Evolutionary conservation across 176 grass and related monocot species (phyloP).

Genomic region (Eragrostis nindensis): DNA sequence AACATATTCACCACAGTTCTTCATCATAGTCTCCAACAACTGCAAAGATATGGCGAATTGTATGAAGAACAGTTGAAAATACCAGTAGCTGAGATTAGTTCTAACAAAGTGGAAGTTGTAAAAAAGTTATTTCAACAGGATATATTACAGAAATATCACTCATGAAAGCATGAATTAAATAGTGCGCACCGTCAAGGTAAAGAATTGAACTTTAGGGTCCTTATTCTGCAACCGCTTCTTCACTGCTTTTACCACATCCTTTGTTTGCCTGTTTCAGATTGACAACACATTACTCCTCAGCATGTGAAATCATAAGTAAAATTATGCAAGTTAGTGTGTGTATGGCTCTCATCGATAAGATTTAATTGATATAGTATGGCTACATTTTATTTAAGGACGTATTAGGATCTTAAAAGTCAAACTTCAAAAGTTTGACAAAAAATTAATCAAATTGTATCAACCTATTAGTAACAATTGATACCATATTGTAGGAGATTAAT

Average conservation of each 20-base stretch:
- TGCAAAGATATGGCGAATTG: constrained; percentile 26
- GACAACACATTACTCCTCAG: constrained; percentile 12
- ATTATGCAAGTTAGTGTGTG: not conserved
- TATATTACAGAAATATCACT: constrained; percentile 9
- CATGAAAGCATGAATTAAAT: constrained; percentile 2
- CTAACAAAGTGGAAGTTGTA: not conserved
- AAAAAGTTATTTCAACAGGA: constrained; percentile 11
- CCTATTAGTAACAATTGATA: not conserved
- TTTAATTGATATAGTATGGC: not conserved
- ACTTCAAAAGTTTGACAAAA: not conserved
- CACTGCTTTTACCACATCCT: constrained; percentile 83
- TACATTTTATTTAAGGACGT: not conserved
- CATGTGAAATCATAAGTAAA: constrained; percentile 24
- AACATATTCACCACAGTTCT: constrained; percentile 86
- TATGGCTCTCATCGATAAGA: not conserved
- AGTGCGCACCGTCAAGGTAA: constrained; percentile 72
- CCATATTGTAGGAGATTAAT: not conserved
- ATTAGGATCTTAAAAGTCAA: not conserved
- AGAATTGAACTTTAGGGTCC: constrained; percentile 83
- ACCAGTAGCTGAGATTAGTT: not conserved
- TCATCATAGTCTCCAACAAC: constrained; percentile 97
- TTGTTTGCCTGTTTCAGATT: constrained; percentile 79
- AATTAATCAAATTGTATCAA: not conserved
- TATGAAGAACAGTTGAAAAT: not conserved
- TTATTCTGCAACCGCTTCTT: constrained; percentile 91